phyloP scores from a whole-genome alignment of 768 basidiomycete species.

The Clavaria fumosa region DNA sequence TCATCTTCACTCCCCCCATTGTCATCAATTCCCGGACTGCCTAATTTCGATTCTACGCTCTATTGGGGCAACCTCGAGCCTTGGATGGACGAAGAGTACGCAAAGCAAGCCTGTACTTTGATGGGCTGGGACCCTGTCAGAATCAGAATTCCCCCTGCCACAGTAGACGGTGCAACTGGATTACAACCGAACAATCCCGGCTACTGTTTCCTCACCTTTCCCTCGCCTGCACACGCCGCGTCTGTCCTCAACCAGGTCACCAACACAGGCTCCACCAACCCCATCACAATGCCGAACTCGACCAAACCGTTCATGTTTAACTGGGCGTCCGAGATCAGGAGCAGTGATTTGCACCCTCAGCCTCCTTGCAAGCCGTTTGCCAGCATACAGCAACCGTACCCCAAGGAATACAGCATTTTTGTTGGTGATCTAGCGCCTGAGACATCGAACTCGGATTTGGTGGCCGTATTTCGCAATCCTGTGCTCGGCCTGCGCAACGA shows the following conservation, averaged over 20 bases:
- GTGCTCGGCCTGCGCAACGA: constrained; percentile 75
- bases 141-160: constrained; percentile 56
- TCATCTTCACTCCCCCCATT: constrained; percentile 5
- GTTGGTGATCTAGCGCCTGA: constrained; percentile 89
- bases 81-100: constrained; percentile 97
- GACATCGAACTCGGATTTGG: constrained; percentile 90
- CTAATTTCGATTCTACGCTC: constrained; percentile 42
- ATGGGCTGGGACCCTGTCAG: constrained; percentile 77
- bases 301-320: constrained; percentile 65
- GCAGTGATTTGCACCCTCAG: constrained; percentile 19
- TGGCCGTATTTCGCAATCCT: constrained; percentile 83
- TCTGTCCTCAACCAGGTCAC: constrained; percentile 58
- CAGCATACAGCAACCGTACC: constrained; percentile 38
- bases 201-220: constrained; percentile 80
- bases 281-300: constrained; percentile 76
- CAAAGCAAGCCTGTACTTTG: constrained; percentile 68
- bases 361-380: constrained; percentile 17
- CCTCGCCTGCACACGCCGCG: constrained; percentile 51
- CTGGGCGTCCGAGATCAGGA: constrained; percentile 41
- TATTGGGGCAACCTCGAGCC: constrained; percentile 84
- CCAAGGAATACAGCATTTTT: constrained; percentile 87
- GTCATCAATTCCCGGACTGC: constrained; percentile 6
- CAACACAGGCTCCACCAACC: constrained; percentile 23
- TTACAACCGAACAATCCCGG: constrained; percentile 73
- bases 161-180: constrained; percentile 38